Base-by-base conservation (phyloP, 129 eudicot genomes). In the Escallonia herrerae region DNA sequence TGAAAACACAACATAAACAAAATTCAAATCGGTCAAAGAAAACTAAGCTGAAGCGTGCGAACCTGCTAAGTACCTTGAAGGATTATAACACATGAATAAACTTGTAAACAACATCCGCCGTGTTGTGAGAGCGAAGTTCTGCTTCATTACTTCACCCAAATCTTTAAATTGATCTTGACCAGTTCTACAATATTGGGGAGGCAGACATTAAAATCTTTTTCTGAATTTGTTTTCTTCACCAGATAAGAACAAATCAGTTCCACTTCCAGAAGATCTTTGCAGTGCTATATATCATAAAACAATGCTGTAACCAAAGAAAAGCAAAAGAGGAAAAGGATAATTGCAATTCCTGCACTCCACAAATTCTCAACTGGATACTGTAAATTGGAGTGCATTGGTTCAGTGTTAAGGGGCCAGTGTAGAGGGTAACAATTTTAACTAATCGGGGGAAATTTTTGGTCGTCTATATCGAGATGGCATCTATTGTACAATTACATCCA, bases 61-160 rank as follows among this genome's bases (percentile, higher is more conserved):
- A 90, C 97, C 96, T 89, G 90, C 49, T 48, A 80, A 80, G 73
- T 85, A 89, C 83, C 95, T 90, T 74, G 95, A 79, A 79, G 90
- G 80, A 51, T 75, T 75, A 67, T 14, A 89, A 65, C 60, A 81
- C 75, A 83, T 45, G 52, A 83, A 69, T 55, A 83, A 65, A 81
- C 81, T 75, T 22, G 90, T 65, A 63, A 90, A 78, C 69, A 90
- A 69, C 68, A 63, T 76, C 56, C 97, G 72, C 45, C 97, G 89
- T 13, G 90, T 84, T 22, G 81, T 79, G 58, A 54, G 8, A 47
- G 69, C 66, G 51, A 78, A 67, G 52, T 22, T 62, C 38, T 82
- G 81, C 74, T 41, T 77, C 63, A 63, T 64, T 43, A 67, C 73
- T 58, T 68, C 83, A 63, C 68, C 80, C 71, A 81, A 76, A 65